Percentiles rank a stretch among this genome's conserved stretches.
Evolutionary conservation across 371 early-diverging fungal genomes (phyloP).

Genomic region (Blakeslea trispora): DNA sequence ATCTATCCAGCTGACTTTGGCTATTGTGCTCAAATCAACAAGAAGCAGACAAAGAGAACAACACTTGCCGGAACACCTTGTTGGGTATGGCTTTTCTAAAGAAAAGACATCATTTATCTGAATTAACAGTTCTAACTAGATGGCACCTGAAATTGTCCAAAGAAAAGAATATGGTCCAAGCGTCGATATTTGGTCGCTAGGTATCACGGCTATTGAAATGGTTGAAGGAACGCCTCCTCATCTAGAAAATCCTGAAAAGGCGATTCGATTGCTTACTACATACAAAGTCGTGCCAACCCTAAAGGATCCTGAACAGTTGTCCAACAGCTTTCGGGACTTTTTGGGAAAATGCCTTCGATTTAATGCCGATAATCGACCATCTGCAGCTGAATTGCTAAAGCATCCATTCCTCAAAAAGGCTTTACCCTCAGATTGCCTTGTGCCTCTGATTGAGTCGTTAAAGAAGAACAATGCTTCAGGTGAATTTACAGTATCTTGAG

Average conservation of each 20-base stretch:
- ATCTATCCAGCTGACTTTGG: constrained; percentile 76
- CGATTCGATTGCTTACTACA: constrained; percentile 42
- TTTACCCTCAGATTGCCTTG: constrained; percentile 8
- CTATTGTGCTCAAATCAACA: constrained; percentile 81
- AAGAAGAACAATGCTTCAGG: constrained; percentile 13
- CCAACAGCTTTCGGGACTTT: constrained; percentile 75
- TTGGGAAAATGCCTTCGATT: constrained; percentile 81
- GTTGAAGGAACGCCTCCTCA: constrained; percentile 95
- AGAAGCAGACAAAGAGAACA: constrained; percentile 64
- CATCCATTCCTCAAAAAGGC: constrained; percentile 35
- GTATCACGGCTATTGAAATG: constrained; percentile 96
- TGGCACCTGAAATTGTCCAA: constrained; percentile 88
- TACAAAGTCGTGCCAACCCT: constrained; percentile 74
- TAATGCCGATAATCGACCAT: constrained; percentile 78
- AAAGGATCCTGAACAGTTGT: constrained; percentile 77
- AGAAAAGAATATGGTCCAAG: constrained; percentile 82
- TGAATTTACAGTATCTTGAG: background rate
- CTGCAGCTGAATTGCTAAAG: constrained; percentile 67
- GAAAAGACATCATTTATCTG: background rate
- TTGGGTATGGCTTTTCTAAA: too few relatives aligned
- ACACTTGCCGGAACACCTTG: constrained; percentile 87
- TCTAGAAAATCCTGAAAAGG: constrained; percentile 85
- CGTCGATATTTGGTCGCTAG: constrained; percentile 91
- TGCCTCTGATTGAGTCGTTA: constrained; percentile 18
- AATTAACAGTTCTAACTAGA: constrained; percentile 28